phyloP scores from a whole-genome alignment of 2,329 filamentous ascomycete genomes.

The Ophiostoma piceae region DNA sequence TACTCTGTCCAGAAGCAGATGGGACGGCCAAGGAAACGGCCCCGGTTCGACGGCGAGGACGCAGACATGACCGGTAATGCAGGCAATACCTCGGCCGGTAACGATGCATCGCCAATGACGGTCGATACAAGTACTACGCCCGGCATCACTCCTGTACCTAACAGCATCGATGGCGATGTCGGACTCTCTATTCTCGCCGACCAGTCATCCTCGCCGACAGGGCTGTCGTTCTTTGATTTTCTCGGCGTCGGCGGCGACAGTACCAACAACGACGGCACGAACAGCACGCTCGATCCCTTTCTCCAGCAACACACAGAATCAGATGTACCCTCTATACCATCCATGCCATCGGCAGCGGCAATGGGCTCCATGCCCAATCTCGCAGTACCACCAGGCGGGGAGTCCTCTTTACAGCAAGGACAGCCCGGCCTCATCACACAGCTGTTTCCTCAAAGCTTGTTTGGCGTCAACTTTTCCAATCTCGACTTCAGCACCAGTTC shows the following conservation, averaged over 20 bases:
- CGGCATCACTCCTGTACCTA: background rate
- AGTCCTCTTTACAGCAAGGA: background rate
- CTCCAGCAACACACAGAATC: background rate
- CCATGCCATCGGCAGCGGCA: background rate
- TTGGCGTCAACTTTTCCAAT: slow-evolving; percentile 19
- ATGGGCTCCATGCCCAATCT: background rate
- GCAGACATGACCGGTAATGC: background rate
- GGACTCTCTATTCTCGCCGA: slow-evolving; percentile 13
- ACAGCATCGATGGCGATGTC: slow-evolving; percentile 14
- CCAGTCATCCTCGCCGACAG: slow-evolving; percentile 22
- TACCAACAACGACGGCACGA: slow-evolving; percentile 1
- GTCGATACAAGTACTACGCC: background rate
- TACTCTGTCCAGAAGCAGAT: slow-evolving; percentile 63
- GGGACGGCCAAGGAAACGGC: slow-evolving; percentile 58
- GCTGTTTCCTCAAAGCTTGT: slow-evolving; percentile 16
- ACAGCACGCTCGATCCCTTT: background rate
- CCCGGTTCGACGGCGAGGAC: slow-evolving; percentile 23
- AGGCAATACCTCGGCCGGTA: background rate
- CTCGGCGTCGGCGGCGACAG: slow-evolving; percentile 26
- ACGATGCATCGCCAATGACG: background rate
- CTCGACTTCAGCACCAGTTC: slow-evolving; percentile 16
- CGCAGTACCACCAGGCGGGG: background rate
- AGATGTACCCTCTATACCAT: background rate
- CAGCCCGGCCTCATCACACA: background rate
- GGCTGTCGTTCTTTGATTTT: slow-evolving; percentile 34